These are phyloP conservation scores for Loxodes magnus DNA, from an alignment of 73 alveolate species.

Conservation along the genomic window DNA sequence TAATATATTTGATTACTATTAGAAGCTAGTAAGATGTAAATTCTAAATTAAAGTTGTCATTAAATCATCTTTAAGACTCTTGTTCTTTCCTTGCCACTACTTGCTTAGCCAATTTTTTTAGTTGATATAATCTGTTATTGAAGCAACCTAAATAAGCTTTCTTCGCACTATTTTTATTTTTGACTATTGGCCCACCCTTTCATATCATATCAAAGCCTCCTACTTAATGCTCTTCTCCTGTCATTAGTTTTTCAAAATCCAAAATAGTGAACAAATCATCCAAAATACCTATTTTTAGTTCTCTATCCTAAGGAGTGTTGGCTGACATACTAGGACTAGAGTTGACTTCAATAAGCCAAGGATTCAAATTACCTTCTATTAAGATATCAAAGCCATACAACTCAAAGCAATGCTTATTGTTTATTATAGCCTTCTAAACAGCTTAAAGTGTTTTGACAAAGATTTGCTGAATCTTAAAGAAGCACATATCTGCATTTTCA, in stretches of 20 bases:
- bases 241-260: conserved; percentile 84
- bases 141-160: conserved; percentile 83
- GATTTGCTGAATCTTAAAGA: conserved; percentile 70
- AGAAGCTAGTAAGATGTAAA: no score
- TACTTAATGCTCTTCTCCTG: conserved; percentile 97
- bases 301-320: conserved; percentile 93
- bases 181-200: conserved; percentile 71
- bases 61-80: no score
- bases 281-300: conserved; percentile 86
- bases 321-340: conserved; percentile 99
- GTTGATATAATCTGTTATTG: conserved; percentile 83
- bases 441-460: conserved; percentile 78
- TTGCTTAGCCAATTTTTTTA: conserved; percentile 88
- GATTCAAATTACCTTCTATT: conserved; percentile 94
- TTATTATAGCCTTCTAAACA: conserved; percentile 88
- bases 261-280: conserved; percentile 94
- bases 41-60: no score
- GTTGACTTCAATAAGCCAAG: conserved; percentile 94
- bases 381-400: conserved; percentile 97
- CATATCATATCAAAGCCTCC: conserved; percentile 99
- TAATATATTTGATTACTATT: no score
- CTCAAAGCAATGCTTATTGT: conserved; percentile 99
- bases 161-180: conserved; percentile 74
- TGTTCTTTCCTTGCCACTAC: no score
- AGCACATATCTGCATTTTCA: conserved; percentile 88